Base-by-base conservation (phyloP, 768 basidiomycete genomes). In the Lanmaoa rubissima region DNA sequence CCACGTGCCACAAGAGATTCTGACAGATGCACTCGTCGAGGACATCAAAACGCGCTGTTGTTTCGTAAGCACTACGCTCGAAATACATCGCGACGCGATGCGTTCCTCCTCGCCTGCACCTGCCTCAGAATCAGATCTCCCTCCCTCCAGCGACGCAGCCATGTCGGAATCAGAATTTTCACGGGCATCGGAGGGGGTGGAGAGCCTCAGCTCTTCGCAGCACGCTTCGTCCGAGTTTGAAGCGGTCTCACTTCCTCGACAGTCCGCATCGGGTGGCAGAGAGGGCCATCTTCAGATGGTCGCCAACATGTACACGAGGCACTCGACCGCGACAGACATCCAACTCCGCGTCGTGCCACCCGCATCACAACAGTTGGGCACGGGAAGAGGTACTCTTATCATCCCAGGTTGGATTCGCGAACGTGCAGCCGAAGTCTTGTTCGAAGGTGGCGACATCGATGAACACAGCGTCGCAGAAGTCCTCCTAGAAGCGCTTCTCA, bases 361-460 rank as follows among this genome's bases (percentile, higher is more conserved):
- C 8, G 67, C 74, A 3, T 76, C 81, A 13, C 87, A 89, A 64
- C 86, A 85, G 62, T 75, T 78, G 13, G 87, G 88, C 1, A 87
- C 88, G 1, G 91, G 90, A 3, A 75, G 80, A 9, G 93, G 90
- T 0, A 92, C 87, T 0, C 71, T 97, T 45, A 77, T 91, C 44
- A 83, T 98, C 43, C 96, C 96, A 1, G 96, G 96, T 3, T 99
- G 97, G 97, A 80, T 99, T 40, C 75, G 96, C 42, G 96, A 98
- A 69, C 80, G 95, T 14, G 89, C 89, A 1, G 86, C 94, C 1
- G 97, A 98, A 70, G 81, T 96, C 6, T 75, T 98, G 11, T 98
- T 97, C 59, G 91, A 92, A 67, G 87, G 87, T 1, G 92, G 91
- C 7, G 92, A 94, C 62, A 86, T 92, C 11, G 94, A 96, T 63